Evolutionary conservation across 192 early-diverging fungal genomes (phyloP), one percentile per base, ranked within the genome.

Genomic region (Rhizoclosmatium globosum): DNA sequence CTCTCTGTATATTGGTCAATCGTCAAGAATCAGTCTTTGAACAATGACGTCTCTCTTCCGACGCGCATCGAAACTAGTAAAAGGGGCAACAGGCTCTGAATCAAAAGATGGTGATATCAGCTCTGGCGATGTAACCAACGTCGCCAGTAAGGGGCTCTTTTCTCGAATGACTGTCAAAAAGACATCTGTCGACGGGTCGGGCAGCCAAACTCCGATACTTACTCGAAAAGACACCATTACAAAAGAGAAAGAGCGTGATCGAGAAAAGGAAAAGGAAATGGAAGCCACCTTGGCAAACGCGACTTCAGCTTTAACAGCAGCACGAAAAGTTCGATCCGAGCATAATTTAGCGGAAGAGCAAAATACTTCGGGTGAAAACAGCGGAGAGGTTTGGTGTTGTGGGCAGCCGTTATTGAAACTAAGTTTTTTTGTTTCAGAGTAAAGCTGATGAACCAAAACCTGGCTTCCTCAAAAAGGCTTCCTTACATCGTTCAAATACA

Each of bases 261-360:
- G 61, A 7, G 61, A 64, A 21, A 9, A 21, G 21, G 61, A 64
- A 64, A 39, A 64, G 61, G 21, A 64, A 64, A 6, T 6, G 11
- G n/a, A 62, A 23, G 60, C 19, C 38, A 62, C 60, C 7, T 23
- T 62, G 6, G 60, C 38, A 39, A 62, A 39, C 60, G 60, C 60
- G 21, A 62, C 19, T 9, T 31, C 60, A 31, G 60, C 60, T 6
- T 23, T 62, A 21, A 39, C 60, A 0, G 60, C 60, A 1, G 9
- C 60, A 9, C 7, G 60, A 39, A 62, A 62, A 62, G 60, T 62
- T 4, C 19, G 60, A 62, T 44, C 39, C 0, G 65, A 67, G 11
- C 39, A 59, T 38, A 61, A 74, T 62, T 45, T 74, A 45, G n/a
- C 31, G 1, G 58, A 74, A 61, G 53, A 74, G 39, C 15, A 23